phyloP scores from a whole-genome alignment of 306 rosid genomes.

The Trifolium subterraneum region DNA sequence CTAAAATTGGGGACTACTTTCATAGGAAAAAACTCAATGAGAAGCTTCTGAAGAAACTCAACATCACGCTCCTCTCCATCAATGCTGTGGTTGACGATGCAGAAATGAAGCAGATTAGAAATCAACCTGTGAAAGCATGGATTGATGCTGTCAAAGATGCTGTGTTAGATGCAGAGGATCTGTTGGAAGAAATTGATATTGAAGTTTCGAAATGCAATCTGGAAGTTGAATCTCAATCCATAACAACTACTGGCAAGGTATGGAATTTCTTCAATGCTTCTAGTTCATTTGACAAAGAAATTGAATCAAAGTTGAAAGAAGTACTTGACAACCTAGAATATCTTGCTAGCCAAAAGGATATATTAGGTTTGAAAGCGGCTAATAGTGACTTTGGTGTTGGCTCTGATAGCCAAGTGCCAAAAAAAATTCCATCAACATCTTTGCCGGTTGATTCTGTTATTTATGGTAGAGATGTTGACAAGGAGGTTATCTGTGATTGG shows the following conservation, averaged over 20 bases:
- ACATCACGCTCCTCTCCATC: background rate
- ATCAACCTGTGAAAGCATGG: background rate
- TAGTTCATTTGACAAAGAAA: slow-evolving; percentile 5
- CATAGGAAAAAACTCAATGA: slow-evolving; percentile 8
- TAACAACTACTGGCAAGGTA: background rate
- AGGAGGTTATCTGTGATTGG: background rate
- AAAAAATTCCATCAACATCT: background rate
- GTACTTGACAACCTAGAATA: slow-evolving; percentile 7
- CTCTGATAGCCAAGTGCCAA: background rate
- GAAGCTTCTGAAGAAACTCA: background rate
- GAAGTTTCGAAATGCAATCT: background rate
- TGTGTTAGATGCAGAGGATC: slow-evolving; percentile 22
- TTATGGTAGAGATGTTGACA: slow-evolving; percentile 8
- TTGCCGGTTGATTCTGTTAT: background rate
- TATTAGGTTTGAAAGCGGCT: background rate
- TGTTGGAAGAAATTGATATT: slow-evolving; percentile 15
- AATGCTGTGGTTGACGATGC: slow-evolving; percentile 31
- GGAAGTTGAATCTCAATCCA: background rate
- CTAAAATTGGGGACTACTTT: background rate
- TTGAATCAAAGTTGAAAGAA: slow-evolving; percentile 8
- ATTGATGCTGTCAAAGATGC: slow-evolving; percentile 29
- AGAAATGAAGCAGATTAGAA: background rate
- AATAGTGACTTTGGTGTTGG: background rate
- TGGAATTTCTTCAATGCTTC: background rate
- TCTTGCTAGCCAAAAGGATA: slow-evolving; percentile 18